Base-by-base conservation (phyloP, 2,329 filamentous ascomycete genomes). In the Colletotrichum incanum region DNA sequence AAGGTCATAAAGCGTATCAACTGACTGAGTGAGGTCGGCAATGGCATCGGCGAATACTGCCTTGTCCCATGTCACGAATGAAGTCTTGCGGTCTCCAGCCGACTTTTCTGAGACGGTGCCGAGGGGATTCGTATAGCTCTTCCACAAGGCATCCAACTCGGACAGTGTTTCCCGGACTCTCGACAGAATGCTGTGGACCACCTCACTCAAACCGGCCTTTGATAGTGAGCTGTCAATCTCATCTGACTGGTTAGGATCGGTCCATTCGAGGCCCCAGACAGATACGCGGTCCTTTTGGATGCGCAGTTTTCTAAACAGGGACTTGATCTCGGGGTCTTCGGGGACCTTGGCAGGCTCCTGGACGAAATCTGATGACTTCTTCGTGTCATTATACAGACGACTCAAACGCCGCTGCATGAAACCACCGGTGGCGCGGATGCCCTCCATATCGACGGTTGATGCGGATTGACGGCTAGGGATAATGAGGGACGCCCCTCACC, bases 181-280 rank as follows among this genome's bases (percentile, higher is more conserved):
- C 20, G 89, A 90, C 87, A 96, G 91, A 77, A 95, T 93, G 79
- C 92, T 94, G 70, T 91, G 90, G 64, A 95, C 93, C 1, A 94
- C 89, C 79, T 95, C 93, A 71, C 92, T 93, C 67, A 95, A 83
- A 28, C 93, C 93, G 64, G 92, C 92, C 79, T 93, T 91, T 76
- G 93, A 93, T 11, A 92, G 84, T 18, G 89, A 90, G 77, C 91
- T 90, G 77, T 92, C 90, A 74, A 95, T 95, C 80, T 93, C 90
- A 77, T 90, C 89, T 71, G 91, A 87, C 77, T 92, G 88, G 20
- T 84, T 83, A 54, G 92, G 90, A 79, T 95, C 93, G 67, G 91
- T 93, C 93, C 93, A 96, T 80, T 94, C 92, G 64, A 94, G 84
- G 0, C 93, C 93, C 93, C 93, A 96, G 72, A 91, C 92, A 71